Evolutionary conservation across 352 stramenopile species (phyloP).

Genomic region (Pythium aquatile): DNA sequence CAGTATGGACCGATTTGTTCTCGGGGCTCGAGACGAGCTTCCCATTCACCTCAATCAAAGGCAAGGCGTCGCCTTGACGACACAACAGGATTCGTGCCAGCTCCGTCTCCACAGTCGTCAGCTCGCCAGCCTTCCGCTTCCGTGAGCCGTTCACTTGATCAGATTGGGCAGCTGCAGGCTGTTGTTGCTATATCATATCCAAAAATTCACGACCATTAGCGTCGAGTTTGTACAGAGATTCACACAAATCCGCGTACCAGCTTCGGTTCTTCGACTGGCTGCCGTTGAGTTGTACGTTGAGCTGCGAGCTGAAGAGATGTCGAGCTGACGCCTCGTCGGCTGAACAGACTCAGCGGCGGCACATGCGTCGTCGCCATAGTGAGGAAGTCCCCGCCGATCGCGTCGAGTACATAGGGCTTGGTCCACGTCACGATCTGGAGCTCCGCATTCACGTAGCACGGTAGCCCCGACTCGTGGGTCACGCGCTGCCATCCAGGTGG

Average conservation of each 20-base stretch:
- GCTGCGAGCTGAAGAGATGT: not conserved
- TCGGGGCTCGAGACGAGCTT: constrained; percentile 21
- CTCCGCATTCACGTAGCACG: constrained; percentile 64
- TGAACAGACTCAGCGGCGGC: constrained; percentile 66
- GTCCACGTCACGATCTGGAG: constrained; percentile 68
- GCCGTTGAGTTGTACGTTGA: not conserved
- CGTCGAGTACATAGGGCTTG: constrained; percentile 56
- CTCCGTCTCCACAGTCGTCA: not conserved
- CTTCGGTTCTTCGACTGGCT: constrained; percentile 3
- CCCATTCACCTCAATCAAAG: constrained; percentile 26
- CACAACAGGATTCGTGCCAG: not conserved
- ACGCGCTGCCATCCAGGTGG: constrained; percentile 64
- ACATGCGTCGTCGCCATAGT: constrained; percentile 54
- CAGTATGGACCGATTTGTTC: constrained; percentile 20
- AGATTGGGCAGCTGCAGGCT: not conserved
- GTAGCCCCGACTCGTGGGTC: constrained; percentile 60
- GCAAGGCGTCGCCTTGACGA: not conserved
- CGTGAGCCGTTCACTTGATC: constrained; percentile 1
- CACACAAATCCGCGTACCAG: not conserved
- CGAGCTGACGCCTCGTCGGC: constrained; percentile 3
- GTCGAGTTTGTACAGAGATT: too few species aligned
- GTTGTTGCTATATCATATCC: not conserved
- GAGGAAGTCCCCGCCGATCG: constrained; percentile 39
- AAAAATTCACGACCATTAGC: not conserved
- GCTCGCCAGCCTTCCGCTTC: constrained; percentile 15